A percentile compares a stretch with the other conserved stretches of the same genome.
Evolutionary conservation across 225 moss, liverwort and hornwort species (phyloP).

Genomic region (Thuidium tamariscinum): DNA sequence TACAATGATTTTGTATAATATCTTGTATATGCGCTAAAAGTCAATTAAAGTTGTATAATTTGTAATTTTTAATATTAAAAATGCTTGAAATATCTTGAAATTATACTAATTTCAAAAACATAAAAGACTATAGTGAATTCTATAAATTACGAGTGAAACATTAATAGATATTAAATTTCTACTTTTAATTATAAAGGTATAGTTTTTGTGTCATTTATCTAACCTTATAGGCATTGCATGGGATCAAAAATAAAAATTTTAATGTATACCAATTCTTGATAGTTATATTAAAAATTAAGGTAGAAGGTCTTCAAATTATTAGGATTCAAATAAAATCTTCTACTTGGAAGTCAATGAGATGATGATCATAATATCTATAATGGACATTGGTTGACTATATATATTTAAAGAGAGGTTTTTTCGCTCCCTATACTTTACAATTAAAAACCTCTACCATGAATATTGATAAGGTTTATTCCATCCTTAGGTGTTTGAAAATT

Average conservation of each 20-base stretch:
- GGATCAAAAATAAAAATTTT: neutral
- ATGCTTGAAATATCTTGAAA: neutral
- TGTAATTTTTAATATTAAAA: neutral
- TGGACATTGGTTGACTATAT: no score
- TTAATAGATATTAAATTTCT: neutral
- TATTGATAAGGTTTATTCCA: neutral
- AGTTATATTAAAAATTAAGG: neutral
- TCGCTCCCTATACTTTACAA: fast-evolving
- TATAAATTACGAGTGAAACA: neutral
- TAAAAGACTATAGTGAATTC: neutral
- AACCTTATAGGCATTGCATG: fast-evolving
- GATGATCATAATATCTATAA: neutral
- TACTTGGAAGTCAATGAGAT: neutral
- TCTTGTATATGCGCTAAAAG: neutral
- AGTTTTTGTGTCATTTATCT: neutral
- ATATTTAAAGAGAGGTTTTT: neutral
- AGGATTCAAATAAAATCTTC: neutral
- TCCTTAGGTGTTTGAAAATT: fast-evolving
- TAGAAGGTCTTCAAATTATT: neutral
- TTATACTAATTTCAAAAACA: neutral
- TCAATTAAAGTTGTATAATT: neutral
- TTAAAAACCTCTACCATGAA: neutral
- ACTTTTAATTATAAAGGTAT: no score
- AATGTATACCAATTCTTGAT: neutral
- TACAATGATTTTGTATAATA: neutral